Evolutionary conservation across 306 rosid genomes (phyloP), one percentile per base, ranked within the genome.

Genomic region (Oemleria cerasiformis): DNA sequence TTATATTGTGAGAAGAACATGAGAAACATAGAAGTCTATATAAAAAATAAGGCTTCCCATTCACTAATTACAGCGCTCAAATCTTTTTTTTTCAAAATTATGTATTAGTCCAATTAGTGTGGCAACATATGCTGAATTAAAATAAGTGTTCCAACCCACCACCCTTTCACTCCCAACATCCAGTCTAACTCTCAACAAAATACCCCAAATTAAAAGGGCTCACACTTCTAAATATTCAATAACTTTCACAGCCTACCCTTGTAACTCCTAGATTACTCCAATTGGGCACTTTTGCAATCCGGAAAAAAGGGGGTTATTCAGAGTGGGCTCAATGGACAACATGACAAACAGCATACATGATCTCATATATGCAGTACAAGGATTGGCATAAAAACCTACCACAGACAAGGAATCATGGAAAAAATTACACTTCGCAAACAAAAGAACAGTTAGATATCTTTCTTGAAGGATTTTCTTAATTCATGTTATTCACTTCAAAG

Each of bases 1-100:
- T 49, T 59, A 48, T 71, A 48, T 50, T 1, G 54, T 16, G 54
- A 78, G 50, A 55, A 48, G 41, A 85, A 61, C 65, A 68, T 19
- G 67, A 70, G 7, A 42, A 34, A 25, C 30, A 25, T 42, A 50
- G 13, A 55, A 40, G 10, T 10, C 10, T 19, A 47, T 12, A 60
- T 14, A 53, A n/a, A 42, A 12, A 23, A n/a, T n/a, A n/a, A n/a
- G n/a, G n/a, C n/a, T n/a, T n/a, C n/a, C n/a, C n/a, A n/a, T n/a
- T n/a, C n/a, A n/a, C n/a, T n/a, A n/a, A n/a, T n/a, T n/a, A n/a
- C n/a, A n/a, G 34, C 5, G 12, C 9, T 67, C 72, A 48, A 16
- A 20, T 51, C 21, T 66, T 44, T 30, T 48, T 14, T 39, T 53
- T 45, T 9, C n/a, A n/a, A 8, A 36, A 36, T 36, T 34, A 50